Base-by-base conservation (phyloP, 108 stramenopile genomes). In the Cyclotella distinguenda region DNA sequence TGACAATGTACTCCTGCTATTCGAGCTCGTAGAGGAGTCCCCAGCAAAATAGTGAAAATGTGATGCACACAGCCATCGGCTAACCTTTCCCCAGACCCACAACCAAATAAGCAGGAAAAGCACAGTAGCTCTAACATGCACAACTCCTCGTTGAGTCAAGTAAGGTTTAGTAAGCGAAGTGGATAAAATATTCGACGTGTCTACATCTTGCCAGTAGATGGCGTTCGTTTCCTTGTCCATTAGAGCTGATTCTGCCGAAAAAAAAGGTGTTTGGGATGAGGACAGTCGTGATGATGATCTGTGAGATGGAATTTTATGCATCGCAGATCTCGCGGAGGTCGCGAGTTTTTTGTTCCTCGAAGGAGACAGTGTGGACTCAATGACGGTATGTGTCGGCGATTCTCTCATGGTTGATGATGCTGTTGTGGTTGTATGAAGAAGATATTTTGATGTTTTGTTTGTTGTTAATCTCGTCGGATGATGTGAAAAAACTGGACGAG, bases 151-250 rank as follows among this genome's bases (percentile, higher is more conserved):
- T 39, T 71, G 59, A 1, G 71, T 61, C 4, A 83, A 27, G 47
- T 72, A 69, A 1, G 82, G 76, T 46, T 32, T 45, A 1, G 79
- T 80, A n/a, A 79, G 32, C 0, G 74, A 67, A 15, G 77, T 57
- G 11, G 72, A 56, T 28, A 78, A 60, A 23, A 72, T 78, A 13
- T 60, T 64, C 10, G 78, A 53, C 2, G 40, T 44, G 31, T 59
- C 40, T 1, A 84, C 84, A 6, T 85, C 84, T 57, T 91, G 85
- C 89, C 89, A 91, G 61, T 75, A 91, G 19, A 91, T 82, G 19
- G 81, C 63, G 23, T 84, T 87, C 15, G 87, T 91, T 57, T 91
- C 89, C 19, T 80, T 72, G 55, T 91, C 89, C 40, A 91, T 72
- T 6, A 91, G 42, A 6, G 89, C 89, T 6, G 86, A 87, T 66